A percentile compares a stretch with the other conserved stretches of the same genome.
These are phyloP conservation scores for Aspergillus egyptiacus DNA, from an alignment of 495 filamentous ascomycete species.

Conservation along the genomic window DNA sequence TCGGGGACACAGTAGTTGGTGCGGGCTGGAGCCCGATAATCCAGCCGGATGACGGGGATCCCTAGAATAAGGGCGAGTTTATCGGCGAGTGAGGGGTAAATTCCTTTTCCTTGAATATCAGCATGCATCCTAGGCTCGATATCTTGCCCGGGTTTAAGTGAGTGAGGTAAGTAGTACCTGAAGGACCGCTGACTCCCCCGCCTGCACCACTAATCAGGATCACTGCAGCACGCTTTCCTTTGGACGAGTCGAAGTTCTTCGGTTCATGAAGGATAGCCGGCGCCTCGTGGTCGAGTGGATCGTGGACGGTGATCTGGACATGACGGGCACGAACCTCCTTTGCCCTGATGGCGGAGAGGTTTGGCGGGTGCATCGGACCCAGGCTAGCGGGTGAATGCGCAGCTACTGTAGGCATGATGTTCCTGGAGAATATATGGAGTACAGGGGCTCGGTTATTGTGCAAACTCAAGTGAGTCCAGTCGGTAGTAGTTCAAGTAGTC, in stretches of 20 bases:
- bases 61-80: conserved; percentile 35
- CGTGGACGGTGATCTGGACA: conserved; percentile 21
- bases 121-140: background rate
- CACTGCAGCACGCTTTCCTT: conserved; percentile 27
- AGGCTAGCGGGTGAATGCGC: conserved; percentile 9
- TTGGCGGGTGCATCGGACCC: conserved; percentile 25
- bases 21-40: conserved; percentile 36
- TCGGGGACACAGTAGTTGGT: conserved; percentile 33
- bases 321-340: conserved; percentile 20
- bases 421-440: background rate
- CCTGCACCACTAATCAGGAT: conserved; percentile 40
- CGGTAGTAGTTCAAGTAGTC: too few relatives aligned
- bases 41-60: conserved; percentile 37
- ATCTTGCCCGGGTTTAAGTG: background rate
- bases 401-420: conserved; percentile 9
- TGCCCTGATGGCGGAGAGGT: conserved; percentile 12
- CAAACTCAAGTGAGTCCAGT: too few relatives aligned
- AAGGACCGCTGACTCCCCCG: conserved; percentile 40
- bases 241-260: conserved; percentile 12
- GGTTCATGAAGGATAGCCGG: conserved; percentile 27
- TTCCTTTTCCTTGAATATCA: conserved; percentile 11
- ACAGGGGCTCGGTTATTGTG: background rate
- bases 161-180: conserved; percentile 18
- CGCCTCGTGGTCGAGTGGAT: conserved; percentile 24
- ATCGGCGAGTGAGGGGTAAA: conserved; percentile 37